Conservation (phyloP, 208 protist genomes). For the Wallacemonas sp. region DNA sequence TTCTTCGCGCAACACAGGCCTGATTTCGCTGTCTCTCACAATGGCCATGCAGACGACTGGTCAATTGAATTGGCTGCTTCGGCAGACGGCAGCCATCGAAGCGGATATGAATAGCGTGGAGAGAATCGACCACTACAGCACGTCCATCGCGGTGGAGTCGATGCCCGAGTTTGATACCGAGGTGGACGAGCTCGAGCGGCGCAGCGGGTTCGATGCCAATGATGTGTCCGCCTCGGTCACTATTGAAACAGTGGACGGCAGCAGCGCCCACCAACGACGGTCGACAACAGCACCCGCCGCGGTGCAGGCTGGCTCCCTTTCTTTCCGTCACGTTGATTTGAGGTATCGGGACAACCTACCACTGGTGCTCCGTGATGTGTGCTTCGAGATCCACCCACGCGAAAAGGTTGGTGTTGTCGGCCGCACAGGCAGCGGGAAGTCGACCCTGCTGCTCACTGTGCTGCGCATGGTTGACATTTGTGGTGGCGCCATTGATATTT, state of each 20-base stretch:
- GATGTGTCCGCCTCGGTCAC: conserved; percentile 15
- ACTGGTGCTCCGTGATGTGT: conserved; percentile 63
- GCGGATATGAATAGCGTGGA: conserved; percentile 83
- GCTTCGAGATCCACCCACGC: conserved; percentile 41
- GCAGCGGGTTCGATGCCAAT: background rate
- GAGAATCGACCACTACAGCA: conserved; percentile 63
- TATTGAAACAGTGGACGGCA: conserved; percentile 7
- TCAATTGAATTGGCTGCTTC: conserved; percentile 34
- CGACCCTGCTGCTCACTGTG: conserved; percentile 74
- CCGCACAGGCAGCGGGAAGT: conserved; percentile 86
- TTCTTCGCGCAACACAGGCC: conserved; percentile 19
- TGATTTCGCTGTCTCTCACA: conserved; percentile 71
- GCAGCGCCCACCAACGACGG: too few relatives aligned
- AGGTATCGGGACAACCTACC: conserved; percentile 65
- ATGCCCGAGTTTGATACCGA: conserved; percentile 30
- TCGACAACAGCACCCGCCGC: background rate
- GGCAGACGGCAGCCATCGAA: conserved; percentile 37
- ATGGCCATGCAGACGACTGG: conserved; percentile 55
- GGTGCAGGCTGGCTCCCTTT: conserved; percentile 35
- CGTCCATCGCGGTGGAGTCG: conserved; percentile 38
- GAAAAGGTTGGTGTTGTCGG: conserved; percentile 88
- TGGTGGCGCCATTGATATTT: conserved; percentile 49
- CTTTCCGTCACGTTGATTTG: conserved; percentile 63
- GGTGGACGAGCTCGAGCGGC: conserved; percentile 14
- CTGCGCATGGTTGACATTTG: conserved; percentile 66